These are phyloP conservation scores for Bacidia gigantensis DNA, from an alignment of 495 filamentous ascomycete species.

Conservation along the genomic window DNA sequence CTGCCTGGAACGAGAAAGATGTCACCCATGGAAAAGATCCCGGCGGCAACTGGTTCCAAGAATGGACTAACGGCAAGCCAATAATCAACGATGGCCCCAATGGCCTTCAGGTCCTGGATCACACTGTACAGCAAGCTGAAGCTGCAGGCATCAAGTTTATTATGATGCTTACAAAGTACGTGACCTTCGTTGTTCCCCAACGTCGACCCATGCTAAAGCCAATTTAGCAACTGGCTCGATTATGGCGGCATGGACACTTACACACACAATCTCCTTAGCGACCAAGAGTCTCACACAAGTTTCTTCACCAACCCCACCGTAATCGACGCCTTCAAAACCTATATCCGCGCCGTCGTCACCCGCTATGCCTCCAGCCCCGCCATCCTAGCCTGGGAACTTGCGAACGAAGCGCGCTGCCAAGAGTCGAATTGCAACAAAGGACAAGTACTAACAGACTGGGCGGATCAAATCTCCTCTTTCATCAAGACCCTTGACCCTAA, in stretches of 20 bases:
- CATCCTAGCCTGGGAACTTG: conserved; percentile 42
- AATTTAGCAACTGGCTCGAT: conserved; percentile 15
- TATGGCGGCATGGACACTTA: conserved; percentile 21
- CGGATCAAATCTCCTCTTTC: conserved; percentile 32
- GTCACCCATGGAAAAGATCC: conserved; percentile 9
- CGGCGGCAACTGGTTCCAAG: conserved; percentile 47
- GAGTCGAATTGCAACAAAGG: neutral
- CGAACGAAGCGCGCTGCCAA: conserved; percentile 39
- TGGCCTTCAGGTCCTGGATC: conserved; percentile 51
- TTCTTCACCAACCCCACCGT: conserved; percentile 34
- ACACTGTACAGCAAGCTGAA: conserved; percentile 43
- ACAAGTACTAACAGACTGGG: conserved; percentile 32
- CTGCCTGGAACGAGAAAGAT: conserved; percentile 8
- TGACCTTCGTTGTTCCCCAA: conserved; percentile 2
- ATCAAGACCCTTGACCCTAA: conserved; percentile 36
- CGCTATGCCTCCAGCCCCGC: conserved; percentile 36
- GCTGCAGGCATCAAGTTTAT: conserved; percentile 44
- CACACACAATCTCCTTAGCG: conserved; percentile 1
- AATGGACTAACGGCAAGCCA: conserved; percentile 35
- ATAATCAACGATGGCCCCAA: conserved; percentile 54
- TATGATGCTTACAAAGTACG: conserved; percentile 27
- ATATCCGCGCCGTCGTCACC: conserved; percentile 34
- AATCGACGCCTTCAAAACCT: conserved; percentile 30
- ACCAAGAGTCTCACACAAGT: conserved; percentile 7
- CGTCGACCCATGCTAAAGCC: neutral